Conservation (phyloP, 2,329 filamentous ascomycete species). For the Fusarium sarcochroum region DNA sequence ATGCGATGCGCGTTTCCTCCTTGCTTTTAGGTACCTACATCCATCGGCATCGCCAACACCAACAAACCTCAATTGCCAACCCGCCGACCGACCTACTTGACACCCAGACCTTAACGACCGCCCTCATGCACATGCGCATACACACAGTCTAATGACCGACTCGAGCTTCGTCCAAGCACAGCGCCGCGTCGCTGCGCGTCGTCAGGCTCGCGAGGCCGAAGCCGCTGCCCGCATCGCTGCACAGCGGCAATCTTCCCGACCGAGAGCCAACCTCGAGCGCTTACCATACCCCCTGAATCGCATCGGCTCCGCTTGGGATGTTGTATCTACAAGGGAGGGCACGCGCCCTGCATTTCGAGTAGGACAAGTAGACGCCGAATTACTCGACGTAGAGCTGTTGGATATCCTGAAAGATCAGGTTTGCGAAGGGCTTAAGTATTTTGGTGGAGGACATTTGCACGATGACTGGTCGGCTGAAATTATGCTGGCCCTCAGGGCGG, state of each 20-base stretch:
- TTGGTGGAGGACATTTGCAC: slow-evolving; percentile 79
- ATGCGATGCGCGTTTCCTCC: slow-evolving; percentile 32
- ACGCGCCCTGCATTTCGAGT: slow-evolving; percentile 91
- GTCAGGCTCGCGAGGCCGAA: slow-evolving; percentile 79
- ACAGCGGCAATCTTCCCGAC: slow-evolving; percentile 66
- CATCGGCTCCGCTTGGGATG: slow-evolving; percentile 76
- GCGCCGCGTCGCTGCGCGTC: slow-evolving; percentile 85
- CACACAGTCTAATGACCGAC: slow-evolving; percentile 61
- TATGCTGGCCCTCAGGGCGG: slow-evolving; percentile 78
- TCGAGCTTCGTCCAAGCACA: slow-evolving; percentile 89
- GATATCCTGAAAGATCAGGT: slow-evolving; percentile 89
- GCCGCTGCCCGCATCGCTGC: slow-evolving; percentile 68
- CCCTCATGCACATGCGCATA: slow-evolving; percentile 52
- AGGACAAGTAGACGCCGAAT: slow-evolving; percentile 94
- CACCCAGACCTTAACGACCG: slow-evolving; percentile 3
- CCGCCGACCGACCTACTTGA: not conserved
- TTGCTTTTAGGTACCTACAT: slow-evolving; percentile 25
- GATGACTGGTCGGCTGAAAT: slow-evolving; percentile 94
- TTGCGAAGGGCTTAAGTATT: slow-evolving; percentile 88
- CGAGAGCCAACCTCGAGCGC: slow-evolving; percentile 67
- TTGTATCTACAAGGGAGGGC: slow-evolving; percentile 79
- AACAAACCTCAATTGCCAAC: slow-evolving; percentile 9
- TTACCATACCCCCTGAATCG: slow-evolving; percentile 75
- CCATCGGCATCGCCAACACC: slow-evolving; percentile 9
- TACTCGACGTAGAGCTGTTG: slow-evolving; percentile 93